These are phyloP conservation scores for Pseudodiploospora longispora DNA, from an alignment of 2,329 filamentous ascomycete species.

Conservation along the genomic window DNA sequence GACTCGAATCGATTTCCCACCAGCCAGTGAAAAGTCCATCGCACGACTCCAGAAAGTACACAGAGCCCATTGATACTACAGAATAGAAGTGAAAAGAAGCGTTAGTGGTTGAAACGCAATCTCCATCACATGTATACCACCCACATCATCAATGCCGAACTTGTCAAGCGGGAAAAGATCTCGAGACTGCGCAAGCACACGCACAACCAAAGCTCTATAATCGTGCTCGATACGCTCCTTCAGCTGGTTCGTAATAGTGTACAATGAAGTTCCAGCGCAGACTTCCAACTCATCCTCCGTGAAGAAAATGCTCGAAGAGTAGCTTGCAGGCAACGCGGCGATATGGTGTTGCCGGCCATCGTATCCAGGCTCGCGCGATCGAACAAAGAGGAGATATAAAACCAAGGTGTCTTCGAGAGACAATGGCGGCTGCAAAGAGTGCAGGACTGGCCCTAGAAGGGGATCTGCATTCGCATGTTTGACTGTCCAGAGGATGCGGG, in stretches of 20 bases:
- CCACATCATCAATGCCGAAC: conserved; percentile 25
- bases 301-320: conserved; percentile 28
- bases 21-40: conserved; percentile 22
- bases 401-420: conserved; percentile 26
- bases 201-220: conserved; percentile 19
- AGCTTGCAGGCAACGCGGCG: conserved; percentile 21
- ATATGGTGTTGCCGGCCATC: conserved; percentile 20
- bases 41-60: conserved; percentile 20
- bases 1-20: conserved; percentile 10
- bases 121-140: conserved; percentile 12
- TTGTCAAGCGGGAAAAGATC: conserved; percentile 24
- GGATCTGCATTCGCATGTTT: conserved; percentile 22
- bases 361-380: conserved; percentile 24
- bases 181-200: conserved; percentile 20
- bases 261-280: conserved; percentile 24
- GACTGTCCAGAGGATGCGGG: conserved; percentile 22
- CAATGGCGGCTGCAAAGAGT: conserved; percentile 20
- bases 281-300: conserved; percentile 23
- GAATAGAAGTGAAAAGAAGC: conserved; percentile 3
- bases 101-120: conserved; percentile 2
- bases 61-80: conserved; percentile 29
- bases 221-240: conserved; percentile 20
- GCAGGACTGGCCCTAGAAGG: conserved; percentile 23
- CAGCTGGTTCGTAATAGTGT: conserved; percentile 24
- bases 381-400: conserved; percentile 25